Evolutionary conservation across 2,329 filamentous ascomycete genomes (phyloP).

Genomic region (Claviceps humidiphila): DNA sequence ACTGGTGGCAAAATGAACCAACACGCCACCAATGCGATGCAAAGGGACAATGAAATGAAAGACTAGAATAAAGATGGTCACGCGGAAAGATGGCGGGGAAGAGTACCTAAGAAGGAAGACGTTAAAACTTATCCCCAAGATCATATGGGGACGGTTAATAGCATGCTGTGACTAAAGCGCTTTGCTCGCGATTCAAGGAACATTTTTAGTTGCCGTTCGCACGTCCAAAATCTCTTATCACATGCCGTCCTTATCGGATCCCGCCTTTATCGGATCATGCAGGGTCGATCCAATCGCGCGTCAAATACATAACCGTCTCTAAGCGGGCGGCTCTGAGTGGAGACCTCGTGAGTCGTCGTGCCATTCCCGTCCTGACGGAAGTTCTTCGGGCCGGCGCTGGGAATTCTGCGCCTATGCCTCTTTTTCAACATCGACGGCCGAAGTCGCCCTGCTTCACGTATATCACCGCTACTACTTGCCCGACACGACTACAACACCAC

Average conservation of each 20-base stretch:
- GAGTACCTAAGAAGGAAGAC: not conserved
- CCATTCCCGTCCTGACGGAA: constrained; percentile 7
- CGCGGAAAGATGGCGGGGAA: not conserved
- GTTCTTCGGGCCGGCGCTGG: constrained; percentile 10
- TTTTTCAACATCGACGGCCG: constrained; percentile 4
- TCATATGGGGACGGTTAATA: not conserved
- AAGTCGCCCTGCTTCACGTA: constrained; percentile 13
- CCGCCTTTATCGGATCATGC: constrained; percentile 4
- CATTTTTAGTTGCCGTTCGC: not conserved
- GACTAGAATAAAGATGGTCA: not conserved
- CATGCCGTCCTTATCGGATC: not conserved
- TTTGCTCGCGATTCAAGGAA: not conserved
- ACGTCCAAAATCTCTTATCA: not conserved
- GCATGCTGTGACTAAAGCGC: not conserved
- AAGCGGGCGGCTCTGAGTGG: no score
- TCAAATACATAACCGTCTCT: no score
- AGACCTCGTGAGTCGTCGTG: no score
- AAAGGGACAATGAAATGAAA: not conserved
- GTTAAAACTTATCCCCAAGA: no score
- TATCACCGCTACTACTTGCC: not conserved
- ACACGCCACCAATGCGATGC: not conserved
- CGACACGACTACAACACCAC: not conserved
- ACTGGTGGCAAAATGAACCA: not conserved
- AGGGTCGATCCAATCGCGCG: not conserved
- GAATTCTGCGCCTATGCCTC: not conserved